Evolutionary conservation across 768 basidiomycete species (phyloP), one percentile per base, ranked within the genome.

Genomic region (Lactarius vividus): DNA sequence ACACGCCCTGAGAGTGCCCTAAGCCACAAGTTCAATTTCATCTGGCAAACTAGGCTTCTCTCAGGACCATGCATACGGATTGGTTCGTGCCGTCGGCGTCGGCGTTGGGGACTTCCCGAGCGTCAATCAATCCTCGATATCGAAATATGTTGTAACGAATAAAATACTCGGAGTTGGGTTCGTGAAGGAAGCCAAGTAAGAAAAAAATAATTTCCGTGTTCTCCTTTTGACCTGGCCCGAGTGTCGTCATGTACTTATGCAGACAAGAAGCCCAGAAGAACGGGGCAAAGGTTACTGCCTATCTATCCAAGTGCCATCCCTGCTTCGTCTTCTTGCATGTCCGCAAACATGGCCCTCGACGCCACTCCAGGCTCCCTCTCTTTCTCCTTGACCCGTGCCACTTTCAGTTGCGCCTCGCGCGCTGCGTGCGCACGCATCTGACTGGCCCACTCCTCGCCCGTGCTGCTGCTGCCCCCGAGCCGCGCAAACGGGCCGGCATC

Each of bases 341-440:
- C 59, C 28, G 65, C 65, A 13, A 69, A 66, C 35, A 62, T 31
- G 15, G 59, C 40, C 4, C 65, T 57, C 42, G 56, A 29, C 5
- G 57, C 57, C 13, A 42, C 23, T 54, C 40, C 61, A 1, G 44
- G 46, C 16, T 49, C 56, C 60, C 42, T 44, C 33, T 55, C 68
- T 28, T 53, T 61, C n/a, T 62, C 53, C 31, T 65, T 64, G 18
- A 31, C n/a, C 13, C 67, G 58, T 37, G n/a, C 18, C 20, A 20
- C 40, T 33, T 37, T 65, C 29, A 63, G 44, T 20, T 58, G 60
- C 9, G 63, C 57, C 62, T 70, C 68, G 31, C 63, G 60, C 13
- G 56, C 56, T 11, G 57, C 64, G 4, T 70, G 64, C 55, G 58
- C 59, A 8, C 63, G 69, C 70, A 70, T 69, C 44, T 69, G 64